These are phyloP conservation scores for Fusarium mundagurra DNA, from an alignment of 2,329 filamentous ascomycete genomes.

Conservation along the genomic window DNA sequence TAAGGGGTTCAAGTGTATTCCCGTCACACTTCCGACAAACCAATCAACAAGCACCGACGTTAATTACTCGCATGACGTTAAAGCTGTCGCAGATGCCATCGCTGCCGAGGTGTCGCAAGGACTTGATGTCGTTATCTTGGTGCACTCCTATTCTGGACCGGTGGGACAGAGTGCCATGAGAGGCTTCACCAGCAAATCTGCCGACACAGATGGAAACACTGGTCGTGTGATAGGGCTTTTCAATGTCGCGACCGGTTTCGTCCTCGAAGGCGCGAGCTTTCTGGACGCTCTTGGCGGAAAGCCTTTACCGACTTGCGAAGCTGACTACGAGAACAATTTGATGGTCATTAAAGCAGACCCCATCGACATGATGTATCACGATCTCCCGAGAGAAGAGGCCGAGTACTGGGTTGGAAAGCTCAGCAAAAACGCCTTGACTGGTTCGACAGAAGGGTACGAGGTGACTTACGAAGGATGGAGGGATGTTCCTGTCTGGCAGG, in stretches of 20 bases:
- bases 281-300: slow-evolving; percentile 53
- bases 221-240: slow-evolving; percentile 57
- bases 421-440: slow-evolving; percentile 52
- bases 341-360: slow-evolving; percentile 52
- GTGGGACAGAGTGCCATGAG: slow-evolving; percentile 58
- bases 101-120: slow-evolving; percentile 48
- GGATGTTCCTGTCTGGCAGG: slow-evolving; percentile 58
- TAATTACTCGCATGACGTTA: slow-evolving; percentile 55
- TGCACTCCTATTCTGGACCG: slow-evolving; percentile 60
- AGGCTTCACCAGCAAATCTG: slow-evolving; percentile 46
- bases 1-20: slow-evolving; percentile 47
- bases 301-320: slow-evolving; percentile 54
- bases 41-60: slow-evolving; percentile 43
- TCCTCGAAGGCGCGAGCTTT: slow-evolving; percentile 50
- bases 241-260: slow-evolving; percentile 57
- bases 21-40: slow-evolving; percentile 53
- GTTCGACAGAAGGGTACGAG: slow-evolving; percentile 57
- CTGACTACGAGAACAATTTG: slow-evolving; percentile 53
- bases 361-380: slow-evolving; percentile 60
- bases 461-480: slow-evolving; percentile 57
- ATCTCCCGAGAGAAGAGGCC: slow-evolving; percentile 56
- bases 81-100: slow-evolving; percentile 51
- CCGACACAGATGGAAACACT: background rate
- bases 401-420: slow-evolving; percentile 55
- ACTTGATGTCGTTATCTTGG: slow-evolving; percentile 56